Evolutionary conservation across 345 rosid genomes (phyloP).

Genomic region (Populus davidiana): DNA sequence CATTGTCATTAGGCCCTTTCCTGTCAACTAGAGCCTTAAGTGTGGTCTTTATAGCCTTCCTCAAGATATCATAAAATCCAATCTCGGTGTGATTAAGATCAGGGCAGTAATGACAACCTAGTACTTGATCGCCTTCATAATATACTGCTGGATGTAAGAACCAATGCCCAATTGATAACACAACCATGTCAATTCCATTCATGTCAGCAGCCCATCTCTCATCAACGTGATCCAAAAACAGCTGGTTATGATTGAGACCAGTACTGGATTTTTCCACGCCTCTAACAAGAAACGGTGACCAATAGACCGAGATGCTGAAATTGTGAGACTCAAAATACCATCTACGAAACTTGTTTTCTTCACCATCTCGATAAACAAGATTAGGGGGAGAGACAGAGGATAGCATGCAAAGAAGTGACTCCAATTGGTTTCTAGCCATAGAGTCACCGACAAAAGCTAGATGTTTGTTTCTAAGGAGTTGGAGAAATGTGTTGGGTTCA

Average conservation of each 20-base stretch:
- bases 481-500: slow-evolving; percentile 61
- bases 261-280: slow-evolving; percentile 67
- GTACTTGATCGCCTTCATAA: slow-evolving; percentile 50
- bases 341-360: slow-evolving; percentile 69
- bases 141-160: slow-evolving; percentile 87
- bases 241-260: slow-evolving; percentile 60
- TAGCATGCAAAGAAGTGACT: slow-evolving; percentile 83
- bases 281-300: slow-evolving; percentile 93
- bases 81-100: slow-evolving; percentile 70
- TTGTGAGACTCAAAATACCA: slow-evolving; percentile 71
- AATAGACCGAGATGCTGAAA: slow-evolving; percentile 59
- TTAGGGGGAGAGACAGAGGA: slow-evolving; percentile 53
- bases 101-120: slow-evolving; percentile 87
- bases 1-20: slow-evolving; percentile 27
- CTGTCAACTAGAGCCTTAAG: slow-evolving; percentile 43
- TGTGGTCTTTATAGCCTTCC: slow-evolving; percentile 68
- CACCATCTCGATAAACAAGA: slow-evolving; percentile 62
- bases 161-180: slow-evolving; percentile 91
- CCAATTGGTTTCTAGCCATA: slow-evolving; percentile 95
- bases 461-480: slow-evolving; percentile 55
- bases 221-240: slow-evolving; percentile 66
- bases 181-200: slow-evolving; percentile 47
- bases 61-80: slow-evolving; percentile 68
- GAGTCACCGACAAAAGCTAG: slow-evolving; percentile 93
- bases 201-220: slow-evolving; percentile 79